Percentiles rank a stretch among this genome's conserved stretches.
Evolutionary conservation across 495 filamentous ascomycete species (phyloP).

Genomic region (Penicillium malachiteum): DNA sequence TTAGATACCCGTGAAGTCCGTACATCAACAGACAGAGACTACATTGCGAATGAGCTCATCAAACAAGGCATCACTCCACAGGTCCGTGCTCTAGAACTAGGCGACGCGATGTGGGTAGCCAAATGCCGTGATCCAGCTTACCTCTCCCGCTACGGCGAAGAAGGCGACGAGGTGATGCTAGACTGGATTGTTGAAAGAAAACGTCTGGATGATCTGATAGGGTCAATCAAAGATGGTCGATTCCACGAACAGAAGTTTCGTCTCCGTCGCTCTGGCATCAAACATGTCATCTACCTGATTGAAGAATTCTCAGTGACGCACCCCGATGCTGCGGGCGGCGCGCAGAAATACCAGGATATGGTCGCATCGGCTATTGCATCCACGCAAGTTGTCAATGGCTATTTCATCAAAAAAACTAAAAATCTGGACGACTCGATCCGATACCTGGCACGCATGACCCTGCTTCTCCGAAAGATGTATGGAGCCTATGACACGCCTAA

Average conservation of each 20-base stretch:
- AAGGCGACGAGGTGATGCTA: slow-evolving; percentile 73
- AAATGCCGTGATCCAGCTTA: slow-evolving; percentile 60
- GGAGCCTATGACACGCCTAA: slow-evolving; percentile 41
- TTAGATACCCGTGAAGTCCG: slow-evolving; percentile 78
- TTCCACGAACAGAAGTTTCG: slow-evolving; percentile 89
- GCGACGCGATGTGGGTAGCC: slow-evolving; percentile 81
- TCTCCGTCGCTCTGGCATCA: slow-evolving; percentile 65
- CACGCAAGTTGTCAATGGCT: slow-evolving; percentile 79
- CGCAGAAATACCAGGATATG: slow-evolving; percentile 59
- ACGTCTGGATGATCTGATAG: slow-evolving; percentile 74
- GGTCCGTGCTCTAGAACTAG: slow-evolving; percentile 67
- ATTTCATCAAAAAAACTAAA: slow-evolving; percentile 75
- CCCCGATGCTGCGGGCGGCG: slow-evolving; percentile 28
- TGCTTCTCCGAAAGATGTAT: slow-evolving; percentile 64
- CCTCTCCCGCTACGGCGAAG: slow-evolving; percentile 54
- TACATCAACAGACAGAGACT: slow-evolving; percentile 73
- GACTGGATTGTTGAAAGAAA: slow-evolving; percentile 86
- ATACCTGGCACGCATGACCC: slow-evolving; percentile 76
- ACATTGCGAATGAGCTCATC: slow-evolving; percentile 71
- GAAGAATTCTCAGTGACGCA: slow-evolving; percentile 65
- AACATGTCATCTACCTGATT: slow-evolving; percentile 77
- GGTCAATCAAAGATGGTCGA: slow-evolving; percentile 78
- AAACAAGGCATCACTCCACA: slow-evolving; percentile 64
- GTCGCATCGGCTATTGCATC: slow-evolving; percentile 73
- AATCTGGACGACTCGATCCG: slow-evolving; percentile 78